Evolutionary conservation across 1,284 basidiomycete species (phyloP), one percentile per base, ranked within the genome.

Genomic region (Tausonia pullulans): DNA sequence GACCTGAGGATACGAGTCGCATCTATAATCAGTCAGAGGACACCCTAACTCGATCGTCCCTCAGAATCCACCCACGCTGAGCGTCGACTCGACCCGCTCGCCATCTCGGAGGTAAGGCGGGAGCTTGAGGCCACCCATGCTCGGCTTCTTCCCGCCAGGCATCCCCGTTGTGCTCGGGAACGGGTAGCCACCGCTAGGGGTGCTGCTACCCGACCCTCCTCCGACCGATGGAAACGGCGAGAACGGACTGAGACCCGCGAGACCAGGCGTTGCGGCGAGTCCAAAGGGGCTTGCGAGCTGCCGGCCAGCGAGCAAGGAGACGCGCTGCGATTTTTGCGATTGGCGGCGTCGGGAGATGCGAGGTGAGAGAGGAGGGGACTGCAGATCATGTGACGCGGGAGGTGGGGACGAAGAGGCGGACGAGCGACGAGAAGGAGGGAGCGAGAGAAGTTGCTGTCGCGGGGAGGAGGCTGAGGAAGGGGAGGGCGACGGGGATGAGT

Each of bases 241-340:
- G 64, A 77, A 78, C 3, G 74, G 74, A 54, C 73, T 71, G 41
- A 78, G 66, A 4, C 68, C 67, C 5, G 61, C 57, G 27, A 61
- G 60, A 43, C 27, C 27, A 27, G 27, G 27, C 2, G 27, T 49
- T 59, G 10, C 16, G 13, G 74, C 73, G 52, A 74, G 71, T 10
- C 72, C 68, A 60, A 76, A 74, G 5, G 77, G 75, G 60, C 58
- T 60, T 4, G 63, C 58, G 11, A 58, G 51, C 48, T 53, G 52
- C 9, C 63, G 71, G 3, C 77, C 77, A 5, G 76, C 76, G 16
- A 78, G 72, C 1, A 75, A 69, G 0, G 75, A 76, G 14, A 77
- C 69, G 2, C 76, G 72, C 41, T 68, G 55, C 5, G 62, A 63
- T 57, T 63, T 63, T 45, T 64, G 69, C 11, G 68, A 69, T 58